phyloP scores from a whole-genome alignment of 2,329 filamentous ascomycete genomes.

The Chaetomium globosum region DNA sequence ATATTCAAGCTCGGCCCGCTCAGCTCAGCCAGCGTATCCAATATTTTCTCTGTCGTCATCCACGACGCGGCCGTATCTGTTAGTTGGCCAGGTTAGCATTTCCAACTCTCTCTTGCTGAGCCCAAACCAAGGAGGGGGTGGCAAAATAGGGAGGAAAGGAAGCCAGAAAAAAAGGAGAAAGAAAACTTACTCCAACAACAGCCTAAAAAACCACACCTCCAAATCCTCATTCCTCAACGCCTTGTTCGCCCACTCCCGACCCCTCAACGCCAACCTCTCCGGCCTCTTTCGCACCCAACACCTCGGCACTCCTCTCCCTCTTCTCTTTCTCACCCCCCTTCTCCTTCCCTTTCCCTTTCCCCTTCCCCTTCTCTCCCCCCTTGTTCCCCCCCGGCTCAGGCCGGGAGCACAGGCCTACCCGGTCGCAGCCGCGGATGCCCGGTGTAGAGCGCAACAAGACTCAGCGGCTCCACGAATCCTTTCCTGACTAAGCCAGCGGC shows the following conservation, averaged over 20 bases:
- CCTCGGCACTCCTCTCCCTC: constrained; percentile 52
- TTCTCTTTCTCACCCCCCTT: constrained; percentile 49
- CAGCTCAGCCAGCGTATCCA: constrained; percentile 46
- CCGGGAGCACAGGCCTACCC: too few relatives aligned
- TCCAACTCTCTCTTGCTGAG: not conserved
- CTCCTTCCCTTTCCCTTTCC: constrained; percentile 57
- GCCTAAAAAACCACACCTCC: constrained; percentile 68
- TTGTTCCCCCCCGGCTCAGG: too few relatives aligned
- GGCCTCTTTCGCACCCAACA: constrained; percentile 61
- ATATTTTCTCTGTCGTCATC: constrained; percentile 64
- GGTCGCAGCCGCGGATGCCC: too few relatives aligned
- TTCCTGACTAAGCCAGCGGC: too few relatives aligned
- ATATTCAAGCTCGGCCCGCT: not conserved
- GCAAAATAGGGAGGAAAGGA: constrained; percentile 1
- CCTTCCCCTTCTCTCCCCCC: constrained; percentile 53
- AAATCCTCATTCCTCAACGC: constrained; percentile 72
- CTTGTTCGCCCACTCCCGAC: constrained; percentile 71
- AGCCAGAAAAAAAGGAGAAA: not conserved
- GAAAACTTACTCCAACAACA: constrained; percentile 65
- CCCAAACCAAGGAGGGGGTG: too few relatives aligned
- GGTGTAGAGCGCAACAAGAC: too few relatives aligned
- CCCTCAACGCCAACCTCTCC: constrained; percentile 64
- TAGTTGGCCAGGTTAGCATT: constrained; percentile 32
- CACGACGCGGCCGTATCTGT: constrained; percentile 65
- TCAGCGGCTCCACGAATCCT: too few relatives aligned